phyloP scores from a whole-genome alignment of 1,284 basidiomycete genomes.

The Takashimella tepidaria region DNA sequence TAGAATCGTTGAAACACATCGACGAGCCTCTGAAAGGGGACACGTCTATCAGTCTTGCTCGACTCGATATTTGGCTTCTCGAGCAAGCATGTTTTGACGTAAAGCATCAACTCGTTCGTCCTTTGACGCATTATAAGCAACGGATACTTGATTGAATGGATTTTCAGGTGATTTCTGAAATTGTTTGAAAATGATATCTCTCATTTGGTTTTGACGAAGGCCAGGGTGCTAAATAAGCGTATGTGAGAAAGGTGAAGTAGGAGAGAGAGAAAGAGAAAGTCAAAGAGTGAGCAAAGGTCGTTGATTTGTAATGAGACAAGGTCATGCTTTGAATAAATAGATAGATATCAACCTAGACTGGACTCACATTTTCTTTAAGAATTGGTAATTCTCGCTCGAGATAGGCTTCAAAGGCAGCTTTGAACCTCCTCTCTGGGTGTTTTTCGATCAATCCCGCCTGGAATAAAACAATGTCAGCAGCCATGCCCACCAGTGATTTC shows the following conservation, averaged over 20 bases:
- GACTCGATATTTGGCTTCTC: conserved; percentile 44
- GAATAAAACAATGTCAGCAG: conserved; percentile 13
- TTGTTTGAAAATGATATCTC: conserved; percentile 46
- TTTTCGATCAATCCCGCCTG: conserved; percentile 81
- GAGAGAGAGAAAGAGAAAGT: neutral
- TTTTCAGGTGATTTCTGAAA: conserved; percentile 49
- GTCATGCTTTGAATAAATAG: no score
- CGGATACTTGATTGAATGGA: conserved; percentile 67
- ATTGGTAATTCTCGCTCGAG: conserved; percentile 81
- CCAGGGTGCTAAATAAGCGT: conserved; percentile 38
- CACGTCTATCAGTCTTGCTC: conserved; percentile 14
- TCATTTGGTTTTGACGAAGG: conserved; percentile 47
- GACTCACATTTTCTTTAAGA: conserved; percentile 60
- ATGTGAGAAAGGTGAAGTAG: neutral
- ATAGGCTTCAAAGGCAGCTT: conserved; percentile 90
- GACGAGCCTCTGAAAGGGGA: no score
- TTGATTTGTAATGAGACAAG: no score
- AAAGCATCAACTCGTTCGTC: conserved; percentile 71
- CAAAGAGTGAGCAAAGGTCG: neutral
- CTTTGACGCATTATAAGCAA: conserved; percentile 76
- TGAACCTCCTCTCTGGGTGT: conserved; percentile 92
- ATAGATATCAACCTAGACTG: no score
- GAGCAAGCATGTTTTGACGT: conserved; percentile 49
- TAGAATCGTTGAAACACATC: no score
- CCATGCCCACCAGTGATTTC: neutral